Evolutionary conservation across 2,329 filamentous ascomycete species (phyloP).

Genomic region (Xylaria polymorpha): DNA sequence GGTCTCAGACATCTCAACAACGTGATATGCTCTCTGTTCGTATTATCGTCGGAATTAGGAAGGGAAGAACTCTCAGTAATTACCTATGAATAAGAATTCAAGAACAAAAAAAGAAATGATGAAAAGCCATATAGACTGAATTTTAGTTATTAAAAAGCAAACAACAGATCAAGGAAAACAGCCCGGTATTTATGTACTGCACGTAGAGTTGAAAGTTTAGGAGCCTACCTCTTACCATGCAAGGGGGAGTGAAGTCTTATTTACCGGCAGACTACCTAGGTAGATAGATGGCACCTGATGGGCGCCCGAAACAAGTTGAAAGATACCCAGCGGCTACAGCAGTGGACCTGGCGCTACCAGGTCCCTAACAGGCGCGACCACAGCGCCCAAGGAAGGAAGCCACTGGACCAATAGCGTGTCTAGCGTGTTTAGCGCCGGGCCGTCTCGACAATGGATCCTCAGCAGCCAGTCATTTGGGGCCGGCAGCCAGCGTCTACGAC

Average conservation of each 20-base stretch:
- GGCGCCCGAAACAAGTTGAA: neutral
- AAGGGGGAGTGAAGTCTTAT: neutral
- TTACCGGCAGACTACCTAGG: too few species aligned
- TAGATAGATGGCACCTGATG: too few species aligned
- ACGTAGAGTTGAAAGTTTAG: too few species aligned
- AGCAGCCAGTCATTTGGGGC: conserved; percentile 29
- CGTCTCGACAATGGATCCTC: conserved; percentile 29
- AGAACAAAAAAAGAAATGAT: neutral
- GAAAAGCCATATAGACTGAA: neutral
- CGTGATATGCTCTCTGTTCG: neutral
- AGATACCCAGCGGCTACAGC: conserved; percentile 23
- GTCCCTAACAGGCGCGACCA: conserved; percentile 22
- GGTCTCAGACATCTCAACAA: neutral
- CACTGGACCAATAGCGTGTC: conserved; percentile 14
- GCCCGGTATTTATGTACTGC: too few species aligned
- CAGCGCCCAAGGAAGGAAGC: conserved; percentile 8
- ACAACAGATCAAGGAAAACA: neutral
- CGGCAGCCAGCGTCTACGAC: conserved; percentile 23
- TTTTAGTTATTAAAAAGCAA: neutral
- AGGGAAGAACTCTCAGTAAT: neutral
- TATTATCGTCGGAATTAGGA: neutral
- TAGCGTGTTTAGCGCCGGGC: conserved; percentile 30
- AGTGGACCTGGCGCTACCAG: conserved; percentile 32
- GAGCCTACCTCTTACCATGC: neutral
- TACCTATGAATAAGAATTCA: too few species aligned